phyloP scores from a whole-genome alignment of 1,284 basidiomycete genomes.

The Cutaneotrichosporon sp. region DNA sequence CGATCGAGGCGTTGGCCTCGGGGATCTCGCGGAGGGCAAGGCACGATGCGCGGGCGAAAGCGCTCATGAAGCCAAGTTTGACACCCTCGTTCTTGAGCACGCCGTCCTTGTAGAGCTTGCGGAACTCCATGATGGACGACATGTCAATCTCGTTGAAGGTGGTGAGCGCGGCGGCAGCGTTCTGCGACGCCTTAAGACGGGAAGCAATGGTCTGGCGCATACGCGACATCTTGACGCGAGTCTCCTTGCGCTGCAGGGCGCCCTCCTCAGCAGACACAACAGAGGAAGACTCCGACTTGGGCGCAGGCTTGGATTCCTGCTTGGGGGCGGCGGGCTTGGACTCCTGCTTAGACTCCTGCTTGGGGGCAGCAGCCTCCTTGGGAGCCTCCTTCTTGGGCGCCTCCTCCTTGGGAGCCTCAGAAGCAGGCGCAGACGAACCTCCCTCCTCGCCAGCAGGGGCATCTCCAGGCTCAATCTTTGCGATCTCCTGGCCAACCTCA shows the following conservation, averaged over 20 bases:
- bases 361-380: slow-evolving; percentile 49
- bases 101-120: slow-evolving; percentile 90
- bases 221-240: slow-evolving; percentile 91
- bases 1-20: slow-evolving; percentile 90
- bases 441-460: slow-evolving; percentile 46
- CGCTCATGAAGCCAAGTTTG: slow-evolving; percentile 98
- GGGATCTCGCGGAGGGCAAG: slow-evolving; percentile 90
- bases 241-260: slow-evolving; percentile 63
- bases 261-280: slow-evolving; percentile 61
- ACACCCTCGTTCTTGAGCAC: slow-evolving; percentile 89
- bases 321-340: slow-evolving; percentile 25
- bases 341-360: slow-evolving; percentile 28
- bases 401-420: slow-evolving; percentile 43
- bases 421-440: slow-evolving; percentile 32
- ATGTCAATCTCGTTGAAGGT: slow-evolving; percentile 99
- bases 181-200: slow-evolving; percentile 97
- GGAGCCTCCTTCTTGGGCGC: slow-evolving; percentile 44
- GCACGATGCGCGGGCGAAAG: slow-evolving; percentile 82
- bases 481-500: slow-evolving; percentile 88
- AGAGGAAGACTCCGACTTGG: too few species aligned
- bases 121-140: slow-evolving; percentile 90
- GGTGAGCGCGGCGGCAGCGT: slow-evolving; percentile 91
- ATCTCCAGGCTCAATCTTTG: slow-evolving; percentile 83
- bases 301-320: slow-evolving; percentile 22
- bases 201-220: slow-evolving; percentile 97